Evolutionary conservation across 345 rosid species (phyloP).

Genomic region (Linum usitatissimum): DNA sequence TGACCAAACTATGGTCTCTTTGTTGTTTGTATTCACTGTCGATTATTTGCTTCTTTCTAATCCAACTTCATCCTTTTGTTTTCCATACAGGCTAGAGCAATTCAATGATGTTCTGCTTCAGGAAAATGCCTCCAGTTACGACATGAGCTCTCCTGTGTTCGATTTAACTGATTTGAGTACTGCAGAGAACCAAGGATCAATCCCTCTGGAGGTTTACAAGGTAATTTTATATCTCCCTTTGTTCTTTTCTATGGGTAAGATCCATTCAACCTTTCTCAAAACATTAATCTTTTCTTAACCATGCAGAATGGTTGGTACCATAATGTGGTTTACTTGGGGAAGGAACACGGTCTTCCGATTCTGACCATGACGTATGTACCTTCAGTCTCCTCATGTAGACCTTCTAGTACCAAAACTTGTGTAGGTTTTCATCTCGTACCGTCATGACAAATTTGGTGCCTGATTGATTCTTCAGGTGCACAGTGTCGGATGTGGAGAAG

Average conservation of each 20-base stretch:
- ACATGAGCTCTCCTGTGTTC: slow-evolving; percentile 35
- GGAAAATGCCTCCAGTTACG: slow-evolving; percentile 39
- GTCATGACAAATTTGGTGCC: neutral
- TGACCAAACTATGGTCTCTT: no score
- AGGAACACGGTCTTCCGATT: slow-evolving; percentile 45
- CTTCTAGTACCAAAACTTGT: neutral
- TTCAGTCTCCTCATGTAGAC: neutral
- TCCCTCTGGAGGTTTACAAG: slow-evolving; percentile 42
- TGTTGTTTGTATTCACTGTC: neutral
- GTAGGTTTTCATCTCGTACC: neutral
- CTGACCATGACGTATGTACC: slow-evolving; percentile 68
- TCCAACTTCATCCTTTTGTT: neutral
- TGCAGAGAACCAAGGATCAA: slow-evolving; percentile 31
- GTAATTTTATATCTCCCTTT: slow-evolving; percentile 16
- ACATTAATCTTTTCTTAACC: neutral
- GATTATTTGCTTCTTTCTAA: neutral
- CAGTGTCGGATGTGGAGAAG: slow-evolving; percentile 22
- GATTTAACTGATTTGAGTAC: slow-evolving; percentile 39
- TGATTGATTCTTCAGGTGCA: slow-evolving; percentile 37
- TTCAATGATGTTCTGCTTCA: slow-evolving; percentile 76
- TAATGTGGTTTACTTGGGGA: slow-evolving; percentile 63
- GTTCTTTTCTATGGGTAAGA: neutral
- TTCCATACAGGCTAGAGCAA: slow-evolving; percentile 68
- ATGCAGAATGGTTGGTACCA: slow-evolving; percentile 69
- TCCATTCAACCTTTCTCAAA: neutral